Evolutionary conservation across 306 rosid species (phyloP).

Genomic region (Sphenostylis stenocarpa): DNA sequence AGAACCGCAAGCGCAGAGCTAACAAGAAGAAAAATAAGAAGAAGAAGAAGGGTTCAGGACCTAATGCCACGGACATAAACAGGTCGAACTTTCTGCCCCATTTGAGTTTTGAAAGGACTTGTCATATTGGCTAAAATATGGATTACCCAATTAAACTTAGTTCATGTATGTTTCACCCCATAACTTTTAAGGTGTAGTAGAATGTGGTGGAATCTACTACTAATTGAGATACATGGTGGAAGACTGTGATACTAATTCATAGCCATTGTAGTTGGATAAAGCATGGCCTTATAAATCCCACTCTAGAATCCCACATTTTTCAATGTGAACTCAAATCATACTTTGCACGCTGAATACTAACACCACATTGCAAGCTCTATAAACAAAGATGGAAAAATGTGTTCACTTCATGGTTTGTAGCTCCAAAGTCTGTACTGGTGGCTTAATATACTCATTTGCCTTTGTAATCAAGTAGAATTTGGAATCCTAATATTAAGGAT

Average conservation of each 20-base stretch:
- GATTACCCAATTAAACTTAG: background rate
- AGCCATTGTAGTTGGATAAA: background rate
- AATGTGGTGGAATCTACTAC: background rate
- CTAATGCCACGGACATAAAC: conserved; percentile 6
- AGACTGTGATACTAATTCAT: background rate
- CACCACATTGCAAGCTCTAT: background rate
- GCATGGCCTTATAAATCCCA: background rate
- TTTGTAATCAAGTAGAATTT: background rate
- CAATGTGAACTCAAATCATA: background rate
- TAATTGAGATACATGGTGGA: background rate
- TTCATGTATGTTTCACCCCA: background rate
- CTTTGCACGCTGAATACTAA: background rate
- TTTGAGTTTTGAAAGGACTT: background rate
- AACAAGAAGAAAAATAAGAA: conserved; percentile 48
- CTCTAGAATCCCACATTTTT: background rate
- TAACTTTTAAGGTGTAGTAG: background rate
- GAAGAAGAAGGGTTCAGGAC: conserved; percentile 32
- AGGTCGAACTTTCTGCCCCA: conserved; percentile 21
- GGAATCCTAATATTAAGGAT: background rate
- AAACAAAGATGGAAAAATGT: background rate
- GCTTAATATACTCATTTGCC: background rate
- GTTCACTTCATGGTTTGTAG: too few relatives aligned
- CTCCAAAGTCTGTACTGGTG: background rate
- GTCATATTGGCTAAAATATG: background rate
- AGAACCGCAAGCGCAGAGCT: conserved; percentile 45